phyloP scores from a whole-genome alignment of 2,329 filamentous ascomycete genomes.

The Cladophialophora exuberans region DNA sequence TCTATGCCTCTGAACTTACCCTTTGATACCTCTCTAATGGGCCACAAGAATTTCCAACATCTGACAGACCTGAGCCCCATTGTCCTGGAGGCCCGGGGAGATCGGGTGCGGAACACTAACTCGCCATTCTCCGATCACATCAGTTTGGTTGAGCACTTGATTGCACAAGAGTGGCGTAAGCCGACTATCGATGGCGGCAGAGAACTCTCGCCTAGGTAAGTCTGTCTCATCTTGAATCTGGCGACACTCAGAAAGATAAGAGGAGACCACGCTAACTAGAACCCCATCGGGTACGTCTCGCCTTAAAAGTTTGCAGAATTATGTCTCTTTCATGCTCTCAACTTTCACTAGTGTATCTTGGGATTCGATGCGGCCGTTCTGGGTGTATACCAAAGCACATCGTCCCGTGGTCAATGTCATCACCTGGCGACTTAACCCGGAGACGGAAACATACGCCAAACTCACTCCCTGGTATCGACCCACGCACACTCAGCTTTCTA shows the following conservation, averaged over 20 bases:
- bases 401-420: neutral
- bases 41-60: neutral
- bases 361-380: conserved; percentile 3
- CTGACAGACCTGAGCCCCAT: neutral
- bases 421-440: too few relatives aligned
- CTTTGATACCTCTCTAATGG: neutral
- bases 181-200: neutral
- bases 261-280: too few relatives aligned
- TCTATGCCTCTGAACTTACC: too few relatives aligned
- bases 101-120: neutral
- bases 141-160: conserved; percentile 3
- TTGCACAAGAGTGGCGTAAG: neutral
- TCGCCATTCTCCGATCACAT: conserved; percentile 12
- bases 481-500: too few relatives aligned
- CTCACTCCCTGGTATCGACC: neutral
- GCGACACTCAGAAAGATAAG: too few relatives aligned
- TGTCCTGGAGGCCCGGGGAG: neutral
- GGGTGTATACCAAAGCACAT: conserved; percentile 1
- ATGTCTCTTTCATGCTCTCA: conserved; percentile 6
- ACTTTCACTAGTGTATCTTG: conserved; percentile 9
- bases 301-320: neutral
- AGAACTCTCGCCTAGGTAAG: neutral
- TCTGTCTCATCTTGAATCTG: neutral
- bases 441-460: too few relatives aligned
- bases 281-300: too few relatives aligned